Conservation (phyloP, 192 early-diverging fungal species). For the Chytriomyces sp. region DNA sequence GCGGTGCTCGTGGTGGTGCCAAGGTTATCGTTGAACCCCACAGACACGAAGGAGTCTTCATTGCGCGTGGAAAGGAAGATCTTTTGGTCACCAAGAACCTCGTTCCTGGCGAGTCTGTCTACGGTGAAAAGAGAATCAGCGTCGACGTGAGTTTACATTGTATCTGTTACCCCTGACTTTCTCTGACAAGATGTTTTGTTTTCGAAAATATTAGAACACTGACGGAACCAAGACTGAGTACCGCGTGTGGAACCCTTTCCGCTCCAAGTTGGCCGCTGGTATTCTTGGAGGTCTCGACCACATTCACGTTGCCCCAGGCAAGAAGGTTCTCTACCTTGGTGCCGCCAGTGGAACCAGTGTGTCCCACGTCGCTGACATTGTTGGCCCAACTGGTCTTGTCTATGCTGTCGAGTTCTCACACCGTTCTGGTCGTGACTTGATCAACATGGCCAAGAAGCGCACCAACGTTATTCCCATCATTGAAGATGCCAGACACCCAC, state of each 20-base stretch:
- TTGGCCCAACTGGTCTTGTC: conserved; percentile 92
- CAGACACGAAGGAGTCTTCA: conserved; percentile 93
- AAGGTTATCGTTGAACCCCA: conserved; percentile 98
- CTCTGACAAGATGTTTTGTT: neutral
- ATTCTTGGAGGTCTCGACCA: conserved; percentile 95
- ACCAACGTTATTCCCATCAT: conserved; percentile 99
- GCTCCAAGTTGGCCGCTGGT: conserved; percentile 98
- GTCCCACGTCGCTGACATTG: conserved; percentile 96
- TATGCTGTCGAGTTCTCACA: conserved; percentile 99
- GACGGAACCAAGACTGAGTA: conserved; percentile 98
- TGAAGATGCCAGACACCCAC: conserved; percentile 98
- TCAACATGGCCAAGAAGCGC: conserved; percentile 99
- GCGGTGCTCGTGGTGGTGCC: conserved; percentile 85
- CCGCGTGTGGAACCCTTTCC: conserved; percentile 99
- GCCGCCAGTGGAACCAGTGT: conserved; percentile 94
- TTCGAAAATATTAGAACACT: conserved; percentile 51
- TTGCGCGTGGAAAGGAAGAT: conserved; percentile 99
- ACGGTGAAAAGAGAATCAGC: conserved; percentile 98
- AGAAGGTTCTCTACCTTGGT: conserved; percentile 98
- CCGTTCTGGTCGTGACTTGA: conserved; percentile 97
- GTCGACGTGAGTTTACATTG: conserved; percentile 75
- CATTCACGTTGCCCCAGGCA: conserved; percentile 91
- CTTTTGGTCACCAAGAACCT: conserved; percentile 98
- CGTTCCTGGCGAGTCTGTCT: conserved; percentile 94
- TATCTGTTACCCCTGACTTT: conserved; percentile 10